Evolutionary conservation across 257 asterid genomes (phyloP).

Genomic region (Jacaranda mimosifolia): DNA sequence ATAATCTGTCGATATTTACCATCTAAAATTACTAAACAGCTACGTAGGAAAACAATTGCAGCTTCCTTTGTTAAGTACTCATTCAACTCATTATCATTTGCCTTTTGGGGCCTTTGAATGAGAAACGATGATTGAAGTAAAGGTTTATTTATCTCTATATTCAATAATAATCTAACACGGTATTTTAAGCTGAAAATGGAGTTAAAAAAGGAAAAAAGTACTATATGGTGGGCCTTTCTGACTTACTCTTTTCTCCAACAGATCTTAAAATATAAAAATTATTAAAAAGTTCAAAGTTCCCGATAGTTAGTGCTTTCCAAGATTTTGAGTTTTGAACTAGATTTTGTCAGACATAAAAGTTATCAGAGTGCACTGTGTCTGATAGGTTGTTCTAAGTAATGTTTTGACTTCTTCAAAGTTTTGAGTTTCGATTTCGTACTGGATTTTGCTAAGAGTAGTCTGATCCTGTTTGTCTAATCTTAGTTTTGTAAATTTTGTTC

Average conservation of each 20-base stretch:
- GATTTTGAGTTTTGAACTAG: too few species aligned
- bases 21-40: slow-evolving; percentile 5
- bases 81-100: background rate
- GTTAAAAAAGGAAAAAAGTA: too few species aligned
- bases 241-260: background rate
- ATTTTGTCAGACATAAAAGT: too few species aligned
- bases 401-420: background rate
- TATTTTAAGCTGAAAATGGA: background rate
- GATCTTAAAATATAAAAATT: too few species aligned
- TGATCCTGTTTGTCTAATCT: background rate
- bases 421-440: background rate
- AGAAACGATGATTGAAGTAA: background rate
- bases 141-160: background rate
- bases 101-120: background rate
- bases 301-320: too few species aligned
- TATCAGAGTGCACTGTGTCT: background rate
- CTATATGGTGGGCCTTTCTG: background rate
- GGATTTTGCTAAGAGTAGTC: too few species aligned
- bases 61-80: background rate
- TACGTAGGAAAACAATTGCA: background rate
- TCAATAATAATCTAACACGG: background rate
- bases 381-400: background rate
- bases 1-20: background rate
- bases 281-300: too few species aligned
- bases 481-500: background rate